phyloP scores from a whole-genome alignment of 305 asterid genomes.

The Euphrasia arctica region DNA sequence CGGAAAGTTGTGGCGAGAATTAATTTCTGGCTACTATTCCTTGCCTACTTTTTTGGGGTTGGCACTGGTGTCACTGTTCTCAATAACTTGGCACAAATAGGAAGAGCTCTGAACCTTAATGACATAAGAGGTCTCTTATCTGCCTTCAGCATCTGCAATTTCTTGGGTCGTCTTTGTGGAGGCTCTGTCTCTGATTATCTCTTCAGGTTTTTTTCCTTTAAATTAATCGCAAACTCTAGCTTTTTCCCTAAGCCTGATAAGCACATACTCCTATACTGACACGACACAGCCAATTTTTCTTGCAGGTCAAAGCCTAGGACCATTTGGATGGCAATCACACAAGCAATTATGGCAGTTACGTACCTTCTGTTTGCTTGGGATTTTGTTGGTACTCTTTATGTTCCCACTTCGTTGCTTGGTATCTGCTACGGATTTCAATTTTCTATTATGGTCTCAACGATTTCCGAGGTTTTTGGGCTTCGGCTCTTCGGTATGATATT shows the following conservation, averaged over 20 bases:
- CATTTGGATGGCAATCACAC: slow-evolving; percentile 55
- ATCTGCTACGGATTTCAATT: slow-evolving; percentile 66
- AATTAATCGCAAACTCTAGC: background rate
- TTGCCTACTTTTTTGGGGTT: slow-evolving; percentile 64
- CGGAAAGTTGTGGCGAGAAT: slow-evolving; percentile 61
- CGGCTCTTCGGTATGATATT: slow-evolving; percentile 61
- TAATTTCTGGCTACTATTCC: slow-evolving; percentile 72
- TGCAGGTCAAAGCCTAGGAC: slow-evolving; percentile 67
- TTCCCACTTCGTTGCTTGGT: slow-evolving; percentile 60
- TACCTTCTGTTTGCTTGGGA: slow-evolving; percentile 62
- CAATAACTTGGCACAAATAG: slow-evolving; percentile 74
- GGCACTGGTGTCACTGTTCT: slow-evolving; percentile 76
- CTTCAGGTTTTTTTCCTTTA: slow-evolving; percentile 40
- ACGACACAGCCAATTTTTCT: background rate
- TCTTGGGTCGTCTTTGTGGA: slow-evolving; percentile 75
- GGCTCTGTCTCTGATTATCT: slow-evolving; percentile 59
- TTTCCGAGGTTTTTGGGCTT: slow-evolving; percentile 74
- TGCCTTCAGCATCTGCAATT: slow-evolving; percentile 68
- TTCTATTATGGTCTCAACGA: slow-evolving; percentile 61
- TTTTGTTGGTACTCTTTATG: slow-evolving; percentile 40
- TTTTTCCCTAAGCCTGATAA: slow-evolving; percentile 31
- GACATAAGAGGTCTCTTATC: slow-evolving; percentile 54
- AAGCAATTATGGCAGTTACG: slow-evolving; percentile 51
- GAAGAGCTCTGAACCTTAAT: slow-evolving; percentile 48
- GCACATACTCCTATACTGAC: slow-evolving; percentile 16